phyloP scores from a whole-genome alignment of 1,284 basidiomycete genomes.

The Trichosporon ovoides region DNA sequence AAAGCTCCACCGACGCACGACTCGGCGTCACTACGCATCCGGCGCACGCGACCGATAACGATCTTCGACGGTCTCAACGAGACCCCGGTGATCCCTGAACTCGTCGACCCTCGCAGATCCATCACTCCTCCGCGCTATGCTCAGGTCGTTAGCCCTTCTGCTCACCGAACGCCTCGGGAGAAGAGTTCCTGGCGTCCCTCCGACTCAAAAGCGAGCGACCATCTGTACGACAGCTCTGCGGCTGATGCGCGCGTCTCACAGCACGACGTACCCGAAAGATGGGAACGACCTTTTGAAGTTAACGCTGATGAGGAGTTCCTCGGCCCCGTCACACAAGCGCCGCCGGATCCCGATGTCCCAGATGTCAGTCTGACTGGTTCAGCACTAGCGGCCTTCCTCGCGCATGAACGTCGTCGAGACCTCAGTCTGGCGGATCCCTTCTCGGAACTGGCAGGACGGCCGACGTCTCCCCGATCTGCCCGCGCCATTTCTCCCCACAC shows the following conservation, averaged over 20 bases:
- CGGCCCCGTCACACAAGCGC: neutral
- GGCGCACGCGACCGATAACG: neutral
- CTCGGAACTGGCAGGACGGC: neutral
- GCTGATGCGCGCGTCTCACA: neutral
- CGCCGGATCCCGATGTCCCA: neutral
- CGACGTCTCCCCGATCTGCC: neutral
- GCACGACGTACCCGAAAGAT: conserved; percentile 1
- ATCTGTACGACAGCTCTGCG: neutral
- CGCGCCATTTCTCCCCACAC: neutral
- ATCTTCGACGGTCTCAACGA: neutral
- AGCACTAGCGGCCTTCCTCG: neutral
- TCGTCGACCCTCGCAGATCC: neutral
- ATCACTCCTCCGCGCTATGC: neutral
- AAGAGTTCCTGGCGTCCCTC: conserved; percentile 1
- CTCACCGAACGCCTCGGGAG: neutral
- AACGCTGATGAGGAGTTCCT: neutral
- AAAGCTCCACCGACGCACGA: neutral
- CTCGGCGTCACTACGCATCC: neutral
- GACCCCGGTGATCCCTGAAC: neutral
- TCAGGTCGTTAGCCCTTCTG: neutral
- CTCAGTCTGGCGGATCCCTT: neutral
- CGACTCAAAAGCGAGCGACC: neutral
- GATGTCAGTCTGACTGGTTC: neutral
- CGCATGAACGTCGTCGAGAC: neutral
- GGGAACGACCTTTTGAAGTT: neutral